Evolutionary conservation across 1,284 basidiomycete species (phyloP).

Genomic region (Moesziomyces globuligerus): DNA sequence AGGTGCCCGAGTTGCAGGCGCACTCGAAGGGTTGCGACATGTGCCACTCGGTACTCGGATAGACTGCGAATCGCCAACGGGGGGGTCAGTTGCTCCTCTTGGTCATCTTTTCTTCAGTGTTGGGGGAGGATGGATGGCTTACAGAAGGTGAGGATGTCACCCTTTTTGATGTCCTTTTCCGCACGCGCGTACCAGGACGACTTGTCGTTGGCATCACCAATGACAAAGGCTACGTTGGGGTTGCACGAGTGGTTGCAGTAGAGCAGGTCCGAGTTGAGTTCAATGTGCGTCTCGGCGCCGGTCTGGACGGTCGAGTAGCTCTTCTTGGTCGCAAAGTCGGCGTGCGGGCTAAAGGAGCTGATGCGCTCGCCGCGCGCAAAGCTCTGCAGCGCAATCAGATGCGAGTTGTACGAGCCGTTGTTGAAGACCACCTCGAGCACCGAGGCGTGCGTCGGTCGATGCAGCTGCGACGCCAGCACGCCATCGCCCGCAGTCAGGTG

Average conservation of each 20-base stretch:
- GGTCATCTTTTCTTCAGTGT: no score
- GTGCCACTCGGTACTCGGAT: constrained; percentile 63
- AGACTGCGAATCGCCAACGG: no score
- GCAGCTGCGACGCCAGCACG: constrained; percentile 25
- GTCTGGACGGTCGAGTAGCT: constrained; percentile 63
- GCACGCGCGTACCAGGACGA: constrained; percentile 47
- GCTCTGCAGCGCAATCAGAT: constrained; percentile 44
- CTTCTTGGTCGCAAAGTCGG: constrained; percentile 29
- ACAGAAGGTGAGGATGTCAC: constrained; percentile 63
- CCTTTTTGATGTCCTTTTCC: constrained; percentile 50
- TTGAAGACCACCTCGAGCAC: constrained; percentile 58
- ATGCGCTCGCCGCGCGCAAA: constrained; percentile 46
- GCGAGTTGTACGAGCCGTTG: constrained; percentile 61
- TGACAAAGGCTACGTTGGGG: constrained; percentile 54
- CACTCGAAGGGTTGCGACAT: constrained; percentile 65
- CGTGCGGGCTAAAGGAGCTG: constrained; percentile 45
- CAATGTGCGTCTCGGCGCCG: constrained; percentile 47
- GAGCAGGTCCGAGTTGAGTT: constrained; percentile 62
- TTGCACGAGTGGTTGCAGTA: constrained; percentile 65
- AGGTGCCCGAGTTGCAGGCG: constrained; percentile 33
- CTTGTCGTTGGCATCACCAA: constrained; percentile 31
- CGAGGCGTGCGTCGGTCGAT: constrained; percentile 57
- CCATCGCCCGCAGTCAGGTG: constrained; percentile 58
- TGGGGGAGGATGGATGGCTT: constrained; percentile 15
- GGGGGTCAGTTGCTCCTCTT: no score